Evolutionary conservation across 345 rosid genomes (phyloP).

Genomic region (Salix exigua): DNA sequence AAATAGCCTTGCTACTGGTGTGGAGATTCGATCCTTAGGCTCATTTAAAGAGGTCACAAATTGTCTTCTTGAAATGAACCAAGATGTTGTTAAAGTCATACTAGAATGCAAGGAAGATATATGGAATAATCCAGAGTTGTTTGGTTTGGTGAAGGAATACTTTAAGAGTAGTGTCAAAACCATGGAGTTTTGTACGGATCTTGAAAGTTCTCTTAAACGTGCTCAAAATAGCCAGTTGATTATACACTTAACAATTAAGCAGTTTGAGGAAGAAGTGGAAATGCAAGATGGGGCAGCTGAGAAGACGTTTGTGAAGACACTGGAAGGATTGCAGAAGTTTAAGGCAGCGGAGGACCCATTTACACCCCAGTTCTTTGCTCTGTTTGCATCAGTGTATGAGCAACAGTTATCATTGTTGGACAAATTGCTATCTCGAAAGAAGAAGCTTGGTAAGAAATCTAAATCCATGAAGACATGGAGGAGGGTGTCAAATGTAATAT

Average conservation of each 20-base stretch:
- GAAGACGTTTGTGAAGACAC: slow-evolving; percentile 50
- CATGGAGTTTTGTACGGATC: slow-evolving; percentile 70
- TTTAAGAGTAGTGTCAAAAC: slow-evolving; percentile 61
- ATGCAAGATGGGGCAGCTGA: slow-evolving; percentile 31
- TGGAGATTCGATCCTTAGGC: slow-evolving; percentile 57
- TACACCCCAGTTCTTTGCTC: slow-evolving; percentile 49
- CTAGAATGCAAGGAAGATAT: slow-evolving; percentile 62
- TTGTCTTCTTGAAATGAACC: slow-evolving; percentile 75
- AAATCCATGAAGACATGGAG: slow-evolving; percentile 62
- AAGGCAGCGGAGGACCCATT: slow-evolving; percentile 71
- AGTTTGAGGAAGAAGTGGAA: slow-evolving; percentile 50
- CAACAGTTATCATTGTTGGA: slow-evolving; percentile 54
- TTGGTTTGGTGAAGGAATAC: slow-evolving; percentile 60
- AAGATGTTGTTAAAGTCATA: slow-evolving; percentile 71
- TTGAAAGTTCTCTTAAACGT: slow-evolving; percentile 60
- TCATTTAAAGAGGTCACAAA: slow-evolving; percentile 69
- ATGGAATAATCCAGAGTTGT: slow-evolving; percentile 65
- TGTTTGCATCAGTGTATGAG: slow-evolving; percentile 44
- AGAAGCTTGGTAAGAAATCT: slow-evolving; percentile 63
- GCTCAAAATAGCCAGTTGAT: slow-evolving; percentile 63
- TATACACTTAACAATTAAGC: slow-evolving; percentile 56
- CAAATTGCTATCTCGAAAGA: slow-evolving; percentile 44
- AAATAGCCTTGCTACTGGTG: slow-evolving; percentile 46
- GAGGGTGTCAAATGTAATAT: slow-evolving; percentile 68
- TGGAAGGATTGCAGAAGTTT: slow-evolving; percentile 60